Base-by-base conservation (phyloP, 2,329 filamentous ascomycete genomes). In the Fusarium abutilonis region DNA sequence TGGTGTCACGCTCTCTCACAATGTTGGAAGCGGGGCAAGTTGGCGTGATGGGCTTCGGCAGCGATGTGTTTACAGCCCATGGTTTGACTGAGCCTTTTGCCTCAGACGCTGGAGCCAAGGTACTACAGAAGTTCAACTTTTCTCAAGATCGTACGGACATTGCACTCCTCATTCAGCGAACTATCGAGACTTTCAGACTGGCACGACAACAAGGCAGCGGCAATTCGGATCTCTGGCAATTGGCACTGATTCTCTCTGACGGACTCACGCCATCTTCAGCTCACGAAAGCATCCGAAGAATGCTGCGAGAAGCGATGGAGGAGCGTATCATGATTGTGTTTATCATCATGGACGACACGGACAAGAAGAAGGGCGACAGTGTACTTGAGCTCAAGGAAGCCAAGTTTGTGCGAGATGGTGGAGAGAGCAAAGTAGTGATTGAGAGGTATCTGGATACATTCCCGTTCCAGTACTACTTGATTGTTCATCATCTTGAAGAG, bases 301-400 rank as follows among this genome's bases (percentile, higher is more conserved):
- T 98, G 19, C 87, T 99, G 10, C 84, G 95, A 9, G 89, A 94
- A 76, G 94, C 95, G 1, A 88, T 93, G 71, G 93, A 97, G 75
- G 92, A 97, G 77, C 84, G 93, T 14, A 96, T 99, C 73, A 97
- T 99, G 92, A 88, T 98, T 63, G 94, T 99, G 6, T 99, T 99
- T 75, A 92, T 99, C 69, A 90, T 99, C 70, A 92, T 99, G 72
- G 95, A 99, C 79, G 83, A 86, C 68, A 79, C 77, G 17, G 70
- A 72, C 29, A 75, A 74, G 64, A 75, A 75, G 66, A 75, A 75
- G 72, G 83, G 82, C 42, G 83, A 86, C 59, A 90, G 88, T 69
- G 96, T 99, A 60, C 78, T 98, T 70, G 93, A 97, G 74, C 82
- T 98, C 70, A 92, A 93, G 75, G 89, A 93, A 76, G 94, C 93